These are phyloP conservation scores for Neurospora tetrasperma DNA, from an alignment of 495 filamentous ascomycete genomes.

Conservation along the genomic window DNA sequence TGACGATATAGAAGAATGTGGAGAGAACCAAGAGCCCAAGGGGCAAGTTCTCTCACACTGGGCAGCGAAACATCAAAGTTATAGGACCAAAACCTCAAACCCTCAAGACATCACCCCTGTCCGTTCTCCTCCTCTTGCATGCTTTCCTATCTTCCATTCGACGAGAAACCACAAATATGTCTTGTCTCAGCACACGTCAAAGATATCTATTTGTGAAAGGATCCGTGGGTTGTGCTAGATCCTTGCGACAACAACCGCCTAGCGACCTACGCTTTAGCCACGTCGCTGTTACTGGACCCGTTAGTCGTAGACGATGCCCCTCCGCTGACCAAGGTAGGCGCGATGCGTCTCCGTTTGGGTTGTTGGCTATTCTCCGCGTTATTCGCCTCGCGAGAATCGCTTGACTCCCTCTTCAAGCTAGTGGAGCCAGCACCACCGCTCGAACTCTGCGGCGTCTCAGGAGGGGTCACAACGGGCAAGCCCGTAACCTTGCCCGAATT, in stretches of 20 bases:
- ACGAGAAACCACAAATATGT: background rate
- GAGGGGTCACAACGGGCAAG: constrained; percentile 60
- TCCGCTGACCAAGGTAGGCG: constrained; percentile 53
- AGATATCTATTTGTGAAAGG: background rate
- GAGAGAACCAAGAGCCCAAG: background rate
- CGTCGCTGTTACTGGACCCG: constrained; percentile 3
- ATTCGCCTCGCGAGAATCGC: constrained; percentile 36
- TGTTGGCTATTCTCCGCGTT: constrained; percentile 28
- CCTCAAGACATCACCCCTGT: background rate
- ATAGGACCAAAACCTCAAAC: background rate
- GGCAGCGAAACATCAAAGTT: background rate
- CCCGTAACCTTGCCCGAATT: constrained; percentile 49
- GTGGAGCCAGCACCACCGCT: constrained; percentile 27
- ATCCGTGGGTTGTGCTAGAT: background rate
- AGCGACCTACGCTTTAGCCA: constrained; percentile 10
- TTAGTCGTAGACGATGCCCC: background rate
- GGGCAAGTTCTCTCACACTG: background rate
- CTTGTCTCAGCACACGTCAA: background rate
- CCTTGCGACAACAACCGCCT: background rate
- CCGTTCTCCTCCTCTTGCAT: background rate
- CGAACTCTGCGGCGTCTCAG: constrained; percentile 60
- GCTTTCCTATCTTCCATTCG: background rate
- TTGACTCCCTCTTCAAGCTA: constrained; percentile 51
- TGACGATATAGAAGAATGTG: background rate
- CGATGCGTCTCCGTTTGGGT: constrained; percentile 65